Conservation (phyloP, 306 rosid species). For the Medicago lupulina region DNA sequence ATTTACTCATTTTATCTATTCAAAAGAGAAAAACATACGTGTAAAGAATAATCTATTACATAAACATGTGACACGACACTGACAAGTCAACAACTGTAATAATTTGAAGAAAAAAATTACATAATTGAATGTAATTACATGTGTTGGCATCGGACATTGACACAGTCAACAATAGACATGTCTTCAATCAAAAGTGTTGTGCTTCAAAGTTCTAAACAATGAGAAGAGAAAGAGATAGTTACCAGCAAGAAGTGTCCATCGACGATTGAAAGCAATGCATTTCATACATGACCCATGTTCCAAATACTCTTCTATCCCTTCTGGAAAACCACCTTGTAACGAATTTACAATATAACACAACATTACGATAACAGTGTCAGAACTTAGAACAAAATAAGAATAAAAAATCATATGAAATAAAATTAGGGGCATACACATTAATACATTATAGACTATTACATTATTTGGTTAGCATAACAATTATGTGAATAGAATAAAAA, state of each 20-base stretch:
- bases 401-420: not conserved
- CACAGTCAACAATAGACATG: too few relatives aligned
- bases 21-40: too few relatives aligned
- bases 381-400: not conserved
- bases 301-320: conserved; percentile 92
- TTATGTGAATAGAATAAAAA: not conserved
- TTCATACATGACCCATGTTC: conserved; percentile 89
- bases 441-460: not conserved
- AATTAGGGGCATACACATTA: not conserved
- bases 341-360: conserved; percentile 57
- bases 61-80: too few relatives aligned
- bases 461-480: not conserved
- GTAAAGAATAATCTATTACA: too few relatives aligned
- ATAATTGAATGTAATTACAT: too few relatives aligned
- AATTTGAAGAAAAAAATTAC: too few relatives aligned
- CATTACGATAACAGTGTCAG: not conserved
- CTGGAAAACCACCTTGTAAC: conserved; percentile 90
- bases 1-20: not conserved
- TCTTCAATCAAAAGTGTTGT: too few relatives aligned
- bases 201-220: not conserved
- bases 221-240: conserved; percentile 17
- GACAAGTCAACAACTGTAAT: too few relatives aligned
- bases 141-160: too few relatives aligned
- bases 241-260: conserved; percentile 98
- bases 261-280: conserved; percentile 92